Evolutionary conservation across 768 basidiomycete species (phyloP).

Genomic region (Erythrobasidium yunnanense): DNA sequence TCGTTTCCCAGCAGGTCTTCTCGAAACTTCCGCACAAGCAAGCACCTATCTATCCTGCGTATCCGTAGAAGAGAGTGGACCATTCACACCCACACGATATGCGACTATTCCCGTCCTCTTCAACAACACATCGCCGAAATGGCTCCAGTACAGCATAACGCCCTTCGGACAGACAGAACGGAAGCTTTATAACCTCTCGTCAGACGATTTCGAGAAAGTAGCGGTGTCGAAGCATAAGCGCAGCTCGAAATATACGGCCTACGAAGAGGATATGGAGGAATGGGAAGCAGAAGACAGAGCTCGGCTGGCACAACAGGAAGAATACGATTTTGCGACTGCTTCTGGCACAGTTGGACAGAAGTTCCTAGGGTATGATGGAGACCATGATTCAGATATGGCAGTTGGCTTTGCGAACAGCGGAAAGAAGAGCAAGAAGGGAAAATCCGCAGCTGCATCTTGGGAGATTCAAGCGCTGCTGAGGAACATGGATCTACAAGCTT

Average conservation of each 20-base stretch:
- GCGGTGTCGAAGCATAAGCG: conserved; percentile 49
- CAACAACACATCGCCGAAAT: conserved; percentile 21
- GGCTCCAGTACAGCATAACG: conserved; percentile 17
- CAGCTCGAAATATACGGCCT: too few species aligned
- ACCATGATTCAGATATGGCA: conserved; percentile 40
- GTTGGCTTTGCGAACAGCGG: too few species aligned
- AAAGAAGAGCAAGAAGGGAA: not conserved
- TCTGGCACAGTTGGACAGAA: conserved; percentile 31
- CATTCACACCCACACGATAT: conserved; percentile 61
- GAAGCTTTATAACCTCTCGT: conserved; percentile 45
- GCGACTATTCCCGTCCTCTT: conserved; percentile 8
- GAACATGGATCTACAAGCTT: conserved; percentile 50
- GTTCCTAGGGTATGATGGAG: conserved; percentile 38
- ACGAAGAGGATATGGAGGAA: not conserved
- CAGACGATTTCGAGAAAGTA: conserved; percentile 58
- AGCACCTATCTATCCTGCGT: conserved; percentile 62
- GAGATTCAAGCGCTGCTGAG: conserved; percentile 36
- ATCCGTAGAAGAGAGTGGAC: conserved; percentile 45
- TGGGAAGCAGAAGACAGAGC: not conserved
- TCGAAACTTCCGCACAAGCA: too few species aligned
- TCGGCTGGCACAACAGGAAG: conserved; percentile 32
- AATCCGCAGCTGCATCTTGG: not conserved
- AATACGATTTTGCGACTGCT: conserved; percentile 26
- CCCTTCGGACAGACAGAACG: not conserved
- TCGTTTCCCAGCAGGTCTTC: conserved; percentile 73